Evolutionary conservation across 805 yeast species (phyloP).

Genomic region (Sugiyamaella valdiviana): DNA sequence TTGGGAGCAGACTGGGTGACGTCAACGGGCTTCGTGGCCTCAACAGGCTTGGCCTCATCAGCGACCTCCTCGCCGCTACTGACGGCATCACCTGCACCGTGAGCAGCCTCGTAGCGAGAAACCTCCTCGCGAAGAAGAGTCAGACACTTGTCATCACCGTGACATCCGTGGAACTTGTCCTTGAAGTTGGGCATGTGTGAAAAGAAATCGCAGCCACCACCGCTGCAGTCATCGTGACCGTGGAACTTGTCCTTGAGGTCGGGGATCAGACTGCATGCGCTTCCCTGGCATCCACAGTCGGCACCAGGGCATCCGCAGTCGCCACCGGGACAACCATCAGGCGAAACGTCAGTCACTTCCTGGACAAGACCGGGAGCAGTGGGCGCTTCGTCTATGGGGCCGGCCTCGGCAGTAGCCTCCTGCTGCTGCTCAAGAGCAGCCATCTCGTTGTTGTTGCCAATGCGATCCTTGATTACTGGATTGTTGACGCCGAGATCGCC

Average conservation of each 20-base stretch:
- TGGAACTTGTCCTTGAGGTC: not conserved
- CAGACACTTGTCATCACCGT: not conserved
- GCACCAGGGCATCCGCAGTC: not conserved
- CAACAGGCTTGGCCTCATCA: not conserved
- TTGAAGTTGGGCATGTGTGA: not conserved
- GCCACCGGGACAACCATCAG: not conserved
- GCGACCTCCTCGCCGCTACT: too few relatives aligned
- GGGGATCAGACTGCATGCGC: not conserved
- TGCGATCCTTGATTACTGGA: not conserved
- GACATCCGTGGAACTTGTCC: conserved; percentile 1
- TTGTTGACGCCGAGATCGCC: not conserved
- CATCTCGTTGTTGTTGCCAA: not conserved
- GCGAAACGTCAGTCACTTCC: not conserved
- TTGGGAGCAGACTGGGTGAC: too few relatives aligned
- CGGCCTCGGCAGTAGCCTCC: not conserved
- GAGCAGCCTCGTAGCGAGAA: not conserved
- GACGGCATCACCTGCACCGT: not conserved
- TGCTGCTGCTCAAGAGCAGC: not conserved
- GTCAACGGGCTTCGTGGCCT: too few relatives aligned
- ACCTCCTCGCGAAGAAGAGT: not conserved
- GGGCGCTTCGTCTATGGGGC: too few relatives aligned
- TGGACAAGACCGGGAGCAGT: too few relatives aligned
- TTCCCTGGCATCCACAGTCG: not conserved
- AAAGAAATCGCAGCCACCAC: conserved; percentile 1
- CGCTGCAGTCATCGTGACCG: not conserved